Evolutionary conservation across 352 stramenopile species (phyloP).

Genomic region (Elongisporangium undulatum): DNA sequence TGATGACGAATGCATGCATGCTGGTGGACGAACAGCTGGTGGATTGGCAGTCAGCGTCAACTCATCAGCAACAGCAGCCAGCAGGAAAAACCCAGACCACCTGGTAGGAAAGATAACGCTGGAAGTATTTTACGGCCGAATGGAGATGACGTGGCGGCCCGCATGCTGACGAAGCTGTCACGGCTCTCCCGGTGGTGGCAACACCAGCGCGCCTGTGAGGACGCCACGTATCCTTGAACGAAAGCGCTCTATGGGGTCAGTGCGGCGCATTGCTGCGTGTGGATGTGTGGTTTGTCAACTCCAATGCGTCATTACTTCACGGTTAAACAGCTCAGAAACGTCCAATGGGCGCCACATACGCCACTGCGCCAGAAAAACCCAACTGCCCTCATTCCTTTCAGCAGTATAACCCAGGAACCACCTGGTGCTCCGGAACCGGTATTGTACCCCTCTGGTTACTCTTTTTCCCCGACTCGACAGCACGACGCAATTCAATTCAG

Average conservation of each 20-base stretch:
- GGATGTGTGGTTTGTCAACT: not conserved
- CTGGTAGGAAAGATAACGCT: not conserved
- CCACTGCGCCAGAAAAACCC: not conserved
- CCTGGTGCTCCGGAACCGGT: not conserved
- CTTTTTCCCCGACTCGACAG: not conserved
- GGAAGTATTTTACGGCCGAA: not conserved
- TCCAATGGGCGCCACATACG: not conserved
- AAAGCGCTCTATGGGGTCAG: not conserved
- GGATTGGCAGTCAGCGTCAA: not conserved
- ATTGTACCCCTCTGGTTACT: not conserved
- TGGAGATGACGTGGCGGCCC: not conserved
- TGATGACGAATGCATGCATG: not conserved
- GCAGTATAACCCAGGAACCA: not conserved
- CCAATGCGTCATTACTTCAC: not conserved
- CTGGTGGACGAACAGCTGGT: not conserved
- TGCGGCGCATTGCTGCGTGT: not conserved
- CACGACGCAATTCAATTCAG: not conserved
- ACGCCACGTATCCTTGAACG: not conserved
- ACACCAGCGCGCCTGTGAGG: no score
- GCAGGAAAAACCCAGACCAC: not conserved
- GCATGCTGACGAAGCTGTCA: not conserved
- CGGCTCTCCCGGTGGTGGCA: not conserved
- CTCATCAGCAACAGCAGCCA: not conserved
- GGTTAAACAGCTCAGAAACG: not conserved
- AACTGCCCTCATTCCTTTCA: not conserved